Evolutionary conservation across 129 eudicot species (phyloP), one percentile per base, ranked within the genome.

Genomic region (Arctium minus): DNA sequence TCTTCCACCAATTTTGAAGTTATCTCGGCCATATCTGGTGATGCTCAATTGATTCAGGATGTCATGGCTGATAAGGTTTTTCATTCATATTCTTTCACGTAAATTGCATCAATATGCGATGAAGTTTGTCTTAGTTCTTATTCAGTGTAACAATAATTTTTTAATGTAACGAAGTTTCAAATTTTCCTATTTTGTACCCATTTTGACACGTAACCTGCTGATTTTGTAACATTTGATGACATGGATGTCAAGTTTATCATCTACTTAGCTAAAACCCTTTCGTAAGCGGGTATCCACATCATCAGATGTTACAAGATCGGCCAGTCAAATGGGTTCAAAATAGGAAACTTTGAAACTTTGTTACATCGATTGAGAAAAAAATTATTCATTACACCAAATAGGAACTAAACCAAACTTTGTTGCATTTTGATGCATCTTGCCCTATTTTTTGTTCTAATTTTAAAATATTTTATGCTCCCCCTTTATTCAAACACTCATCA

Each of bases 21-120:
- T 31, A 86, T 93, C 68, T 82, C 95, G 36, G 85, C 89, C 78
- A 89, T 91, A 77, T 90, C 97, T 35, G 76, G 90, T 18, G 97
- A 93, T 79, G 92, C 97, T 31, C 94, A 93, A 79, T 37, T 81
- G 73, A 93, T 93, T 60, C 97, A 93, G 76, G 97, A 93, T 72
- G 97, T 89, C 74, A 90, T 93, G 75, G 93, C 97, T 33, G 91
- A 87, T 8, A 93, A 93, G 95, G 97, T 93, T 60, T 2, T 56
- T 67, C 70, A 76, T 39, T 75, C 80, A 69, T 76, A 50, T 72
- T 46, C 48, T 64, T 74, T 1, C 10, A 8, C 8, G 13, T 37
- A 60, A 60, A n/a, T 17, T 60, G 68, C 68, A 60, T 60, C 29
- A 60, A 60, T 17, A n/a, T 17, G 68, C 13, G n/a, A 50, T 7